Base-by-base conservation (phyloP, 1,284 basidiomycete genomes). In the Ustilago bromivora region DNA sequence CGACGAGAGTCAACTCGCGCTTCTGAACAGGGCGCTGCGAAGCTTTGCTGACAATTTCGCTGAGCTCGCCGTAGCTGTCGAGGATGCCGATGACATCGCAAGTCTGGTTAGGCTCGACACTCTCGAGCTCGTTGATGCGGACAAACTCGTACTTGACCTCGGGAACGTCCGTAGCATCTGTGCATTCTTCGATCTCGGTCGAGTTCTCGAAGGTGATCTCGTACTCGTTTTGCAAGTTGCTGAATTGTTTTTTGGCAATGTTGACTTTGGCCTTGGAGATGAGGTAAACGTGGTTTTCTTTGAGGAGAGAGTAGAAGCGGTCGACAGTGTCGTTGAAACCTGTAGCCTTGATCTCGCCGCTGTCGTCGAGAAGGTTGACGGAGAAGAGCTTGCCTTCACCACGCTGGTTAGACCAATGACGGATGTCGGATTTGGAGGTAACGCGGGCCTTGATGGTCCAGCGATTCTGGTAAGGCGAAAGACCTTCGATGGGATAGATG, bases 181-280 rank as follows among this genome's bases (percentile, higher is more conserved):
- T 72, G 71, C 84, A 85, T 68, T 83, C 80, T 34, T 83, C 82
- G 63, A 86, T 82, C 65, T 85, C 82, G 58, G 83, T 81, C 68
- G 76, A 71, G 67, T 90, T 91, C 77, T 96, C 94, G n/a, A 99
- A 90, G 56, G 89, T 90, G 72, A 99, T 91, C 86, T 99, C 96
- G 84, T 99, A 99, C 85, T 99, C 96, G 86, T 97, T 98, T 78
- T 90, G 88, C 56, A 97, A 87, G 84, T 93, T 94, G 59, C 91
- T 93, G 87, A 97, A 99, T 88, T 98, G 96, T 88, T 96, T 98
- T 89, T 98, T 99, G 53, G 96, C 96, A 36, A 98, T 91, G 84
- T 94, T 94, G 84, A 99, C 92, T 62, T 93, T 91, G 9, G 93
- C 96, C 82, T 93, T 94, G 1, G 94, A 94, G 71, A 99, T 90